Evolutionary conservation across 139 green algal genomes (phyloP).

Genomic region (Prasinococcaceae sp.): DNA sequence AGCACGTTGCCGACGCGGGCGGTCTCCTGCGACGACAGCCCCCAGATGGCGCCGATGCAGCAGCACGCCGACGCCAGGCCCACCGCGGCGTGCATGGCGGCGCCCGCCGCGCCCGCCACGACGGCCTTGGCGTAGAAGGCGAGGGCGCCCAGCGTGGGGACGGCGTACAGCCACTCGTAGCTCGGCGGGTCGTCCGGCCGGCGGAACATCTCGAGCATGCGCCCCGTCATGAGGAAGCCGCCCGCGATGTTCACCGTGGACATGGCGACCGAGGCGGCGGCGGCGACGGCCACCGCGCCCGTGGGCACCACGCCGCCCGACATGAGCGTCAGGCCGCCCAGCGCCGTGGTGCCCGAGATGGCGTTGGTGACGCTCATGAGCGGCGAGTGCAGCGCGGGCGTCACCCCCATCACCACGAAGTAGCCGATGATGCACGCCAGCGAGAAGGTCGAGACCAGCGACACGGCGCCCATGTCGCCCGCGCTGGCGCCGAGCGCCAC

Average conservation of each 20-base stretch:
- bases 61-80: constrained; percentile 35
- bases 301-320: constrained; percentile 37
- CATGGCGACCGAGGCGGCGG: constrained; percentile 8
- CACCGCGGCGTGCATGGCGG: background rate
- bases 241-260: constrained; percentile 23
- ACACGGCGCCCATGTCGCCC: background rate
- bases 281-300: background rate
- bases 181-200: constrained; percentile 59
- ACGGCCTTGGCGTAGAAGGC: background rate
- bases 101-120: background rate
- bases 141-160: constrained; percentile 20
- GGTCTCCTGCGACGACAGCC: constrained; percentile 57
- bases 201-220: constrained; percentile 91
- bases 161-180: constrained; percentile 58
- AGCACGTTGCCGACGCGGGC: constrained; percentile 62
- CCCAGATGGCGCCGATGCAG: constrained; percentile 74
- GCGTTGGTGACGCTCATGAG: constrained; percentile 27
- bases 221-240: constrained; percentile 14
- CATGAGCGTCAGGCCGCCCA: constrained; percentile 60
- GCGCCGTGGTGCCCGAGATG: constrained; percentile 36
- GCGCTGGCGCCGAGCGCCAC: background rate
- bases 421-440: constrained; percentile 15
- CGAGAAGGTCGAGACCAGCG: constrained; percentile 6
- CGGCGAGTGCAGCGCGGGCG: constrained; percentile 14
- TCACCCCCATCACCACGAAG: constrained; percentile 13